Evolutionary conservation across 345 rosid genomes (phyloP), one percentile per base, ranked within the genome.

Genomic region (Linum lewisii): DNA sequence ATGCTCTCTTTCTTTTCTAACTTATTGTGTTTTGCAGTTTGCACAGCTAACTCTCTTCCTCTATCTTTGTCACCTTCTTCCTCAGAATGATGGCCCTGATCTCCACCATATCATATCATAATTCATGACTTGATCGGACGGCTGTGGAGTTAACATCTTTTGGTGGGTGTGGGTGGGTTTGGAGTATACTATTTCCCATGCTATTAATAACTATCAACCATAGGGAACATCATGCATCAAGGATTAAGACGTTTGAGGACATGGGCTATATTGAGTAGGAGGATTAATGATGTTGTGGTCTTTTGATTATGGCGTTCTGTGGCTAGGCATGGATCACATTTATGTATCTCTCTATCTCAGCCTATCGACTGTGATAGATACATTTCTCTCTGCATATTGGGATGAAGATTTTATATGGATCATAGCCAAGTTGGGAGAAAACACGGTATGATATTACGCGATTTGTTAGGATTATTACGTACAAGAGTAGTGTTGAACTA

Each of bases 11-110:
- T 32, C 20, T n/a, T 20, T 45, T 26, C 26, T 7, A 14, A 6
- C 36, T 24, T 20, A 8, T 2, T 8, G 42, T 19, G 59, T 52
- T 69, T 20, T 47, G 42, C 66, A 67, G 20, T 52, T 74, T 72
- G n/a, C n/a, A n/a, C 74, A 74, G 63, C 76, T 29, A 29, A 49
- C 64, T 65, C 74, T 72, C 42, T 67, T 61, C 50, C 6, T n/a
- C 21, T 15, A 13, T 22, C 45, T 14, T 60, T 10, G 18, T 51
- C 14, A 2, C 16, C 23, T 5, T 37, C 54, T 64, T 67, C 52
- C 51, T 23, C 26, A 13, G 38, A 49, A 21, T 42, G 1, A 23
- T 18, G 22, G 32, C 7, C n/a, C n/a, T n/a, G n/a, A n/a, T n/a
- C n/a, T 51, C 58, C 37, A 21, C 2, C 18, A 19, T 54, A 24